These are phyloP conservation scores for Penicillium herquei DNA, from an alignment of 495 filamentous ascomycete species.

Conservation along the genomic window DNA sequence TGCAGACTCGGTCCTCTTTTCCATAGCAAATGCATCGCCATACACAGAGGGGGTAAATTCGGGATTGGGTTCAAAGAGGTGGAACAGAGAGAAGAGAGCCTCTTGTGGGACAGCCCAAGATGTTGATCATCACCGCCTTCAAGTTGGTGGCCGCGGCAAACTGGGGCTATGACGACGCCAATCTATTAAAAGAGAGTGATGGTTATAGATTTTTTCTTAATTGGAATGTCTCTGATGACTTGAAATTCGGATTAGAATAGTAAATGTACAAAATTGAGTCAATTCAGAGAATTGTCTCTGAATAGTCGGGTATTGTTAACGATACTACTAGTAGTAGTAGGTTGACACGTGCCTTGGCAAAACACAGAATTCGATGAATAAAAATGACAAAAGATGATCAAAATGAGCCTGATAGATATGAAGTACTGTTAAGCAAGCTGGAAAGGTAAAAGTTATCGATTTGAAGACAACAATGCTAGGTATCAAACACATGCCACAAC, in stretches of 20 bases:
- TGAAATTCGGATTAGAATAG: no score
- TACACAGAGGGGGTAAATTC: background rate
- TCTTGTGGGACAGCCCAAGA: background rate
- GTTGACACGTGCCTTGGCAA: background rate
- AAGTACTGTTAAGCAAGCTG: no score
- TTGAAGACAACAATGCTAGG: conserved; percentile 15
- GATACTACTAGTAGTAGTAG: no score
- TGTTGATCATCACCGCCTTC: conserved; percentile 1
- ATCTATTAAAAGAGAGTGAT: no score
- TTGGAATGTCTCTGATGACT: no score
- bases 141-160: background rate
- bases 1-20: conserved; percentile 3
- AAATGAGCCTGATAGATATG: no score
- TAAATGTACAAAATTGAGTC: no score
- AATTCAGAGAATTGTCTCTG: no score
- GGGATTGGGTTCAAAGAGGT: background rate
- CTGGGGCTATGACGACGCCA: background rate
- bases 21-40: conserved; percentile 4
- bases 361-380: no score
- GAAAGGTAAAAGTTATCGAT: conserved; percentile 3
- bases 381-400: background rate
- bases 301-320: no score
- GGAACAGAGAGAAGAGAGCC: background rate
- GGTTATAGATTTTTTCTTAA: no score
- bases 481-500: conserved; percentile 24